These are phyloP conservation scores for Nitzschia palea DNA, from an alignment of 108 stramenopile genomes.

Conservation along the genomic window DNA sequence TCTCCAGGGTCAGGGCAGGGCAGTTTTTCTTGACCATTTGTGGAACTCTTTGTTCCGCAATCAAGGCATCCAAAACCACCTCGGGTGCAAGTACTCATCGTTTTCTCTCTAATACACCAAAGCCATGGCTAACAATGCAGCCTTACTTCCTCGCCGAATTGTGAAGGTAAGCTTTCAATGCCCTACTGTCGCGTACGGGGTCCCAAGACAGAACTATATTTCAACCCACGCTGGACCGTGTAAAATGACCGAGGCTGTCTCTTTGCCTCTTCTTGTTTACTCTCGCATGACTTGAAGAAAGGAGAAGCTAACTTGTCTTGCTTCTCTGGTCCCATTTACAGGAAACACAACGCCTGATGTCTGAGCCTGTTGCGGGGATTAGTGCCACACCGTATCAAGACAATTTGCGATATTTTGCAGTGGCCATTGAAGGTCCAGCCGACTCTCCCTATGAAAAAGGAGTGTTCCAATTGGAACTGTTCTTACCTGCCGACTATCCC, in stretches of 20 bases:
- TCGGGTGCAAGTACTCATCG: no score
- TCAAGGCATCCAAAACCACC: background rate
- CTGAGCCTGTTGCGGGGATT: conserved; percentile 97
- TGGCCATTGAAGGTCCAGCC: conserved; percentile 93
- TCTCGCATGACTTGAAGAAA: background rate
- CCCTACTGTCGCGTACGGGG: no score
- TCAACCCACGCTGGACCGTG: background rate
- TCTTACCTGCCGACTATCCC: conserved; percentile 98
- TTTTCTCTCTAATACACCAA: background rate
- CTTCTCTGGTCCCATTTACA: conserved; percentile 14
- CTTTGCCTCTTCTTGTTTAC: background rate
- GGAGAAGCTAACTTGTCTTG: background rate
- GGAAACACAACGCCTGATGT: conserved; percentile 96
- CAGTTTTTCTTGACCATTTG: no score
- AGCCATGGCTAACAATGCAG: conserved; percentile 6
- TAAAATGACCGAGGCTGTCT: background rate
- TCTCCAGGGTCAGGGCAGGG: no score
- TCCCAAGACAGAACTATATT: no score
- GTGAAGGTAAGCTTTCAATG: conserved; percentile 29
- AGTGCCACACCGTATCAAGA: conserved; percentile 97
- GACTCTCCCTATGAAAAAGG: conserved; percentile 95
- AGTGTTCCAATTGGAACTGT: conserved; percentile 94
- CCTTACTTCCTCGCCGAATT: conserved; percentile 29
- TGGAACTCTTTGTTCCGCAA: no score
- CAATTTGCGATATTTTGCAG: conserved; percentile 97